Percentiles rank a stretch among this genome's conserved stretches.
These are phyloP conservation scores for Aspergillus sp. DNA, from an alignment of 2,329 filamentous ascomycete species.

Conservation along the genomic window DNA sequence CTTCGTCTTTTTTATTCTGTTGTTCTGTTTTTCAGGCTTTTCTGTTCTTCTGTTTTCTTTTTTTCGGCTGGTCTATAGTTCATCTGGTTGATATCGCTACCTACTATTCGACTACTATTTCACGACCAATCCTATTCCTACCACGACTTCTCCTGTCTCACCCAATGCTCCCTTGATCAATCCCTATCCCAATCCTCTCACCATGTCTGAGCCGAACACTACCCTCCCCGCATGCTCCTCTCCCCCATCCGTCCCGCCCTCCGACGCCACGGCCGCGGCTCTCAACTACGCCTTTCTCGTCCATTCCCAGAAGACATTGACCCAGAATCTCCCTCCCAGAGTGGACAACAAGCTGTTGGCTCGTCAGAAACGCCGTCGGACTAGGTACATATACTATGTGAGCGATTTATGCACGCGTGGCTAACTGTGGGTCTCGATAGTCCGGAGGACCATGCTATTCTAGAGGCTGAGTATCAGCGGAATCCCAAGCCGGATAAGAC, in stretches of 20 bases:
- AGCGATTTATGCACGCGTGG: constrained; percentile 7
- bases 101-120: too few relatives aligned
- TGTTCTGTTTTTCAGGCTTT: not conserved
- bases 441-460: constrained; percentile 78
- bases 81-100: not conserved
- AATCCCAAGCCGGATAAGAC: constrained; percentile 91
- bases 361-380: constrained; percentile 56
- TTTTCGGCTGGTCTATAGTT: not conserved
- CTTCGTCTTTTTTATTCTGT: not conserved
- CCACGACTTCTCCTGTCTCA: not conserved
- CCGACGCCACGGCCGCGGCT: constrained; percentile 26
- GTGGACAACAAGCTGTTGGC: constrained; percentile 55
- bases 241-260: constrained; percentile 26
- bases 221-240: constrained; percentile 23
- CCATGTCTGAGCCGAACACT: constrained; percentile 32
- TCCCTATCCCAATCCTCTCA: constrained; percentile 3
- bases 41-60: not conserved
- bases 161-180: not conserved
- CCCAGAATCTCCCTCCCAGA: constrained; percentile 50
- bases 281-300: constrained; percentile 52
- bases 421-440: constrained; percentile 39
- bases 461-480: constrained; percentile 75
- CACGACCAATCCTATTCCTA: not conserved
- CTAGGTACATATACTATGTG: constrained; percentile 44
- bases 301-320: constrained; percentile 52